Base-by-base conservation (phyloP, 176 grass and related monocot species). In the Phyllostachys edulis region DNA sequence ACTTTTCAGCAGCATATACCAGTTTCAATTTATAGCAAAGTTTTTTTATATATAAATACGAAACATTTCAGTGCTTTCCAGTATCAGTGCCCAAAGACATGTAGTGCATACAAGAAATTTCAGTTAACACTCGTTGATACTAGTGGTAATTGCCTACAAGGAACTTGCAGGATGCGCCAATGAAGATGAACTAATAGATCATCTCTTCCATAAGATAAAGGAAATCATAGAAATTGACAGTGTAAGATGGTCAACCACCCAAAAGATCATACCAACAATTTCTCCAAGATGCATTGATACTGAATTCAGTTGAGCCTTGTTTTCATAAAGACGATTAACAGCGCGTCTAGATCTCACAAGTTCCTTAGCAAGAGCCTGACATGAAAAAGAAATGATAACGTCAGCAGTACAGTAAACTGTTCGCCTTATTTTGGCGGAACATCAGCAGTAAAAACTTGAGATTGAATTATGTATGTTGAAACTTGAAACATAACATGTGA, bases 201-300 rank as follows among this genome's bases (percentile, higher is more conserved):
- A 51, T 41, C 27, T 62, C 67, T 79, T 79, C 16, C 51, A 75
- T 29, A 74, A 68, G 12, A 21, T 71, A 61, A 54, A 63, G 11
- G 16, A 17, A 59, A 71, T 23, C 10, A 20, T 39, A 70, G 21
- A 38, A 36, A 70, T 47, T 56, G 64, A 50, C 23, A 56, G 39
- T 73, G 54, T 59, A 14, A 41, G 10, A 63, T 24, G 34, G 17
- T 0, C 34, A 38, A 82, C 42, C 10, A 62, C 36, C 10, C 34
- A 34, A 68, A 79, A 49, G n/a, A 68, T 0, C 46, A 38, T 98
- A 98, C 95, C 95, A 63, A 88, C 89, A 90, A 94, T 84, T 90
- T 98, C 95, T 67, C 95, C 95, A 39, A 98, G 95, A 84, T 98
- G 92, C 95, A 98, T 98, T 38, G 95, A 91, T 27, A 98, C 85